Base-by-base conservation (phyloP, 2,329 filamentous ascomycete species). In the Penicillium expansum region DNA sequence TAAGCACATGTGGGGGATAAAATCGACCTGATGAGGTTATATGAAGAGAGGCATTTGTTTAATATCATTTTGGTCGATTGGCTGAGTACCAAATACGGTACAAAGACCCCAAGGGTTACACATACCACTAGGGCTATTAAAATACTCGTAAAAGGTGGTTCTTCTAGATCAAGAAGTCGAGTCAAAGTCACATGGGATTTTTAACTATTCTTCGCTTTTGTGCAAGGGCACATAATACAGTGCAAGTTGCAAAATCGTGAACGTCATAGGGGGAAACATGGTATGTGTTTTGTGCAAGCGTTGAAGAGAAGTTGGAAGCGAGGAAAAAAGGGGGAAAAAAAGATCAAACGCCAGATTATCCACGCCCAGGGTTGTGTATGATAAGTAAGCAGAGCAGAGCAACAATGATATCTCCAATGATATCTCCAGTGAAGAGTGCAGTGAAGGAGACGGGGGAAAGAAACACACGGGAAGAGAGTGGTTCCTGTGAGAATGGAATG, bases 291-390 rank as follows among this genome's bases (percentile, higher is more conserved):
- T 56, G 59, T 57, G 59, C 59, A 59, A 44, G 56, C 44, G 16
- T 50, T 4, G 38, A 22, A 29, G 30, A 43, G 14, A 35, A 35
- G 51, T n/a, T 33, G 42, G 20, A 52, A 30, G 30, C 41, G 30
- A 14, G 14, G 7, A 44, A 55, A 18, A 47, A 47, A 41, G 37
- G 48, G 39, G 47, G 44, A 35, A 33, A 37, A 55, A 43, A 51
- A 37, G 38, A 52, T 44, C 53, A 52, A 68, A 69, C 69, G 68
- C 70, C 70, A 49, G 3, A 68, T 66, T 64, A 70, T 67, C 68
- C 67, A 69, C 65, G 64, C 67, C 68, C 62, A 64, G 61, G 61
- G 57, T 62, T 64, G 55, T 63, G 59, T 63, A 61, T 54, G 54
- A 45, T n/a, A 43, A 33, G 44, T 37, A 18, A 44, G 10, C 22